These are phyloP conservation scores for Backusella tarrabulga DNA, from an alignment of 192 early-diverging fungal species.

Conservation along the genomic window DNA sequence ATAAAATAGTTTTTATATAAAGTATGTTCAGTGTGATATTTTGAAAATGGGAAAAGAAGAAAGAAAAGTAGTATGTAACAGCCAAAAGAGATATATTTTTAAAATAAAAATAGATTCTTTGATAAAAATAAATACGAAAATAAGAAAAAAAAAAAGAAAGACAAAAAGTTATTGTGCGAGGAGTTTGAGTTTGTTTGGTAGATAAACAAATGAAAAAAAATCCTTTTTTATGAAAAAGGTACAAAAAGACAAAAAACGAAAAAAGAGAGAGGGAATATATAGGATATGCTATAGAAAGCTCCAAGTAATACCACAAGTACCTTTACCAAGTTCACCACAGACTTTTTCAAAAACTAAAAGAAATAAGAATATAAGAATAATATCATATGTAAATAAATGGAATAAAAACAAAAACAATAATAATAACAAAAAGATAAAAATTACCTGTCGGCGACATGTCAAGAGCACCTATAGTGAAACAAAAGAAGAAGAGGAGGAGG, in stretches of 20 bases:
- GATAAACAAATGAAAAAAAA: not conserved
- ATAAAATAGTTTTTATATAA: not conserved
- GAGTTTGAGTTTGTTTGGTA: constrained; percentile 1
- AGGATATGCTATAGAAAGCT: not conserved
- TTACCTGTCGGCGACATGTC: constrained; percentile 34
- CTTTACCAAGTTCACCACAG: constrained; percentile 13
- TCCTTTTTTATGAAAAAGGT: no score
- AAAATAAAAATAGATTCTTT: not conserved
- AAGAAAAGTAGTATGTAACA: not conserved
- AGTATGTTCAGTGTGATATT: not conserved
- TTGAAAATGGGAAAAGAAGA: constrained; percentile 4
- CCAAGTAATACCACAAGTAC: constrained; percentile 28
- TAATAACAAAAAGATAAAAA: not conserved
- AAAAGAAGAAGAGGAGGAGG: not conserved
- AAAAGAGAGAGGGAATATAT: not conserved
- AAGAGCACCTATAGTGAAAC: constrained; percentile 16
- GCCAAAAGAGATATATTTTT: not conserved
- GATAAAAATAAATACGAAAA: constrained; percentile 2
- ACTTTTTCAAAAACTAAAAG: constrained; percentile 24
- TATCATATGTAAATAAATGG: not conserved
- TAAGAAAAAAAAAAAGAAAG: not conserved
- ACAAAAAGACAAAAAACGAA: not conserved
- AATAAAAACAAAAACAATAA: not conserved
- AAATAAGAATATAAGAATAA: constrained; percentile 14
- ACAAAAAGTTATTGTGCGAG: constrained; percentile 10